Evolutionary conservation across 2,329 filamentous ascomycete genomes (phyloP), one percentile per base, ranked within the genome.

Genomic region (Fusarium humuli): DNA sequence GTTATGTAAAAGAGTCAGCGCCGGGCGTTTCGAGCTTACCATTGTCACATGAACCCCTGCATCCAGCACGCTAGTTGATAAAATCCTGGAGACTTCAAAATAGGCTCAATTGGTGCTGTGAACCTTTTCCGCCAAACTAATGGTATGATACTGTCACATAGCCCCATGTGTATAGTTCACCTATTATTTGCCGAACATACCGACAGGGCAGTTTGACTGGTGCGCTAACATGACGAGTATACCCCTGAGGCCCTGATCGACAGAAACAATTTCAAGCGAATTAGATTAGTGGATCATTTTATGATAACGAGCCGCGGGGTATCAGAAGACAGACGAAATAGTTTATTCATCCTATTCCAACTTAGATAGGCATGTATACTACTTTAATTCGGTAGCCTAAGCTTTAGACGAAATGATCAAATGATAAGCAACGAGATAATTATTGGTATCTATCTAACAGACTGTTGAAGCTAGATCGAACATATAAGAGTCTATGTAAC

Each of bases 51-150:
- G 9, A 27, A 42, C 23, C 34, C 34, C 37, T 53, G 49, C 13
- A 7, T 29, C 3, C 12, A 27, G 29, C 10, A 14, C 14, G 9
- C 23, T 41, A 27, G 23, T 42, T 27, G 22, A 11, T 16, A 3
- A 2, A 16, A 27, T 9, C 34, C 34, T 13, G 32, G 27, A 37
- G 23, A 11, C 14, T 47, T 47, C 25, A 34, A 3, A 60, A 63
- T 63, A 63, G 61, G 27, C 61, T 57, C 22, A 63, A 63, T 63
- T 63, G 7, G 8, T 14, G 10, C 10, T 37, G 16, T 34, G 27
- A 63, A 34, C 10, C 41, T 42, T 63, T 56, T 37, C 48, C 41
- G 25, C n/a, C 18, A n/a, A 7, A 10, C 29, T 22, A 14, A 30
- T 13, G 11, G 29, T 30, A 14, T 14, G 29, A 14, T 37, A 37